A percentile compares a stretch with the other conserved stretches of the same genome.
phyloP scores from a whole-genome alignment of 139 green algal species.

The Chlamydomonas sp. region DNA sequence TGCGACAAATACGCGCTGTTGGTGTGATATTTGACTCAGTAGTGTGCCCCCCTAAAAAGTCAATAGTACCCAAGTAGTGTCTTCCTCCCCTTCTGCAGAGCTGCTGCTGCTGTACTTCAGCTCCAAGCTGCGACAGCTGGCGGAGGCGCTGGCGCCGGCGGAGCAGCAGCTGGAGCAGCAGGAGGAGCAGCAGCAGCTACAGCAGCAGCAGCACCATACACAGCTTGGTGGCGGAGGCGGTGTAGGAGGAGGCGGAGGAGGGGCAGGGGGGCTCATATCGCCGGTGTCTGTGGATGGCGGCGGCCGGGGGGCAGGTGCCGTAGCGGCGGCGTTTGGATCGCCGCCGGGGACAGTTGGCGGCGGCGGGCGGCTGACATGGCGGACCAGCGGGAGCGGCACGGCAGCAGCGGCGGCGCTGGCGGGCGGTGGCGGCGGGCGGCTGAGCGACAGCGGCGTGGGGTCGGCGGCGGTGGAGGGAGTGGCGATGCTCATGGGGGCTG shows the following conservation, averaged over 20 bases:
- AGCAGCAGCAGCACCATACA: background rate
- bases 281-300: background rate
- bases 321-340: constrained; percentile 8
- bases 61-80: background rate
- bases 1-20: background rate
- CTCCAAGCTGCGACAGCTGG: constrained; percentile 53
- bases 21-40: background rate
- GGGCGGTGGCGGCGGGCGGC: background rate
- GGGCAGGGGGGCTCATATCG: background rate
- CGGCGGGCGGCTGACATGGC: background rate
- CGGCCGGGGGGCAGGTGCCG: constrained; percentile 18
- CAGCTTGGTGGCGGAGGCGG: constrained; percentile 12
- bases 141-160: constrained; percentile 23
- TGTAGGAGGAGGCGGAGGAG: constrained; percentile 1
- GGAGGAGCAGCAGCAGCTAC: background rate
- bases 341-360: background rate
- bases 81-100: constrained; percentile 29
- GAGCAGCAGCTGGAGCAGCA: constrained; percentile 23
- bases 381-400: background rate
- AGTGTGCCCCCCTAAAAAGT: background rate
- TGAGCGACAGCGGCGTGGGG: constrained; percentile 17
- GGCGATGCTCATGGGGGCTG: constrained; percentile 22
- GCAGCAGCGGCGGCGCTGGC: background rate
- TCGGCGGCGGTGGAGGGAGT: constrained; percentile 26
- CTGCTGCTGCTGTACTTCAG: constrained; percentile 53